Conservation (phyloP, 2,329 filamentous ascomycete species). For the Gliomastix tumulicola region DNA sequence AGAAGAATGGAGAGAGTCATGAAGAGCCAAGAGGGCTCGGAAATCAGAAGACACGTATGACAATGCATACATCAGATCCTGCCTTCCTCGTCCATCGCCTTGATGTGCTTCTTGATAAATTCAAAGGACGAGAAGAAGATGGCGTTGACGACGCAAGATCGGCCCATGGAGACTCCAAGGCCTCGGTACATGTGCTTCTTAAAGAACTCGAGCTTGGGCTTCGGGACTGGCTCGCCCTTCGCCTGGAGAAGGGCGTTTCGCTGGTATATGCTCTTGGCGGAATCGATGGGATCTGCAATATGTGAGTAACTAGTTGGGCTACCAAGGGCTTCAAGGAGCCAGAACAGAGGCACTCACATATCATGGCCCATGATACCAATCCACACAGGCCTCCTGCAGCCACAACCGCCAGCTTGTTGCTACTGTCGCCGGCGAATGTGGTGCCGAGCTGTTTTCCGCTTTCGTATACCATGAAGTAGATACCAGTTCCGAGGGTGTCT, state of each 20-base stretch:
- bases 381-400: slow-evolving; percentile 75
- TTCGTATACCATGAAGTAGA: slow-evolving; percentile 88
- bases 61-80: background rate
- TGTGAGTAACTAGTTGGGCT: no score
- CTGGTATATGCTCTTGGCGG: slow-evolving; percentile 80
- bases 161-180: slow-evolving; percentile 74
- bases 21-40: no score
- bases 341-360: slow-evolving; percentile 63
- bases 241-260: slow-evolving; percentile 69
- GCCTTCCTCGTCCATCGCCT: slow-evolving; percentile 39
- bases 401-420: slow-evolving; percentile 71
- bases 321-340: no score
- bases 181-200: slow-evolving; percentile 75
- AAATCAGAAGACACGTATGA: no score
- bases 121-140: slow-evolving; percentile 90
- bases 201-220: slow-evolving; percentile 72
- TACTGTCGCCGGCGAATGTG: slow-evolving; percentile 63
- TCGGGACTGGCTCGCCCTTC: slow-evolving; percentile 54
- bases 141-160: slow-evolving; percentile 77
- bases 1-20: no score
- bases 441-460: slow-evolving; percentile 77
- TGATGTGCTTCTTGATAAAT: slow-evolving; percentile 66
- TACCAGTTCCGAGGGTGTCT: slow-evolving; percentile 75
- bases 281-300: slow-evolving; percentile 64
- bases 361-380: slow-evolving; percentile 73